phyloP scores from a whole-genome alignment of 148 eudicot genomes.

The Hydrangea macrophylla region DNA sequence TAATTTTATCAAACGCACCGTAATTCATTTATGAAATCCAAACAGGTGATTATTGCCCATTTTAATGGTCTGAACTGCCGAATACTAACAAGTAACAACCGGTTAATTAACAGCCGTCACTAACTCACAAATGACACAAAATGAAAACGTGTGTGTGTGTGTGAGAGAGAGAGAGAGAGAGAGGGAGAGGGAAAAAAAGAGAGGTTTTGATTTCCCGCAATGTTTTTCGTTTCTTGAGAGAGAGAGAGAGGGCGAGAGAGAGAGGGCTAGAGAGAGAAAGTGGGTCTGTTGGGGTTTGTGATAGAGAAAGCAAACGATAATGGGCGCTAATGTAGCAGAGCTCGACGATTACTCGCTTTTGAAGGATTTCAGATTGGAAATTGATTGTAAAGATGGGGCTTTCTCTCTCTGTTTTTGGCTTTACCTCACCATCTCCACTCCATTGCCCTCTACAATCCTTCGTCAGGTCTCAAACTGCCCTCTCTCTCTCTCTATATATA shows the following conservation, averaged over 20 bases:
- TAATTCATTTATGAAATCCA: too few species aligned
- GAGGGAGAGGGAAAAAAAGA: not conserved
- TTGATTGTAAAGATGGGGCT: conserved; percentile 22
- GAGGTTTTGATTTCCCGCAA: not conserved
- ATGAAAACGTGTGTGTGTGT: not conserved
- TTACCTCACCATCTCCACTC: conserved; percentile 40
- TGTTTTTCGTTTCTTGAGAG: not conserved
- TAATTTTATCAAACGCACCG: too few species aligned
- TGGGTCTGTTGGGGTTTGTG: conserved; percentile 1
- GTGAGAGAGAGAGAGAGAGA: not conserved
- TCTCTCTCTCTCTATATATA: not conserved
- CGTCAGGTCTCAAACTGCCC: conserved; percentile 41
- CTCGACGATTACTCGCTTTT: conserved; percentile 32
- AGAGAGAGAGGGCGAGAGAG: conserved; percentile 3
- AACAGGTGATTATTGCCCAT: conserved; percentile 13
- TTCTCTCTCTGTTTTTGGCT: conserved; percentile 72
- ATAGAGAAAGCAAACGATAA: not conserved
- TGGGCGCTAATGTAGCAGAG: conserved; percentile 18
- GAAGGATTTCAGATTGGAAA: conserved; percentile 54
- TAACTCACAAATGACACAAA: not conserved
- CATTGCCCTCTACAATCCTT: conserved; percentile 54
- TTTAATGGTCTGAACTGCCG: conserved; percentile 27
- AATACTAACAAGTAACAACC: conserved; percentile 34
- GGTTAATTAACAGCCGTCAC: conserved; percentile 25
- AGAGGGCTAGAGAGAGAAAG: not conserved